Conservation (phyloP, 176 grass and related monocot genomes). For the Phoenix roebelenii region DNA sequence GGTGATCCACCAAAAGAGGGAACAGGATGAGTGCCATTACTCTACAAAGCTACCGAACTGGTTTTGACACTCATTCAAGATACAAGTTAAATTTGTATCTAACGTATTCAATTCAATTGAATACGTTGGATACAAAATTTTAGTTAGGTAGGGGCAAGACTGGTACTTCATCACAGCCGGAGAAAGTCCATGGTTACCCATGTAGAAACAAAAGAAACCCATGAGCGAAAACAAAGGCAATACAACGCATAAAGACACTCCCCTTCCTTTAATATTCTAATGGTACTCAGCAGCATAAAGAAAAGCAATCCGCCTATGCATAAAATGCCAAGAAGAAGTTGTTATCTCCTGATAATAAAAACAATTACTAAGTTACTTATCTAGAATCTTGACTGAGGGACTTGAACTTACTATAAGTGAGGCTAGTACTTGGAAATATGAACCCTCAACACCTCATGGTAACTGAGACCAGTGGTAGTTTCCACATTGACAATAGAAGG, state of each 20-base stretch:
- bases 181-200: background rate
- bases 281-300: slow-evolving; percentile 15
- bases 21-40: too few species aligned
- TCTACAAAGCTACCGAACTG: too few species aligned
- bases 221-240: slow-evolving; percentile 24
- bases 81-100: too few species aligned
- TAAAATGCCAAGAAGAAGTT: slow-evolving; percentile 3
- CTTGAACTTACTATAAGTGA: background rate
- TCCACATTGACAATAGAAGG: background rate
- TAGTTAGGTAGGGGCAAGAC: background rate
- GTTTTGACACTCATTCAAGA: too few species aligned
- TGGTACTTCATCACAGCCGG: background rate
- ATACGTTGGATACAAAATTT: too few species aligned
- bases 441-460: slow-evolving; percentile 1
- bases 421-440: slow-evolving; percentile 1
- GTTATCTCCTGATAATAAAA: slow-evolving; percentile 19
- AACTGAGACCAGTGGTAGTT: background rate
- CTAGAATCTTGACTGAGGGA: background rate
- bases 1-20: too few species aligned
- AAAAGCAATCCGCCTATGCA: slow-evolving; percentile 7
- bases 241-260: slow-evolving; percentile 10
- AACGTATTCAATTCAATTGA: too few species aligned
- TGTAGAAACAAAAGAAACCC: slow-evolving; percentile 19
- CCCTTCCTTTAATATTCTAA: slow-evolving; percentile 19
- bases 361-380: slow-evolving; percentile 18